Base-by-base conservation (phyloP, 2,329 filamentous ascomycete genomes). In the Sporothrix humicola region DNA sequence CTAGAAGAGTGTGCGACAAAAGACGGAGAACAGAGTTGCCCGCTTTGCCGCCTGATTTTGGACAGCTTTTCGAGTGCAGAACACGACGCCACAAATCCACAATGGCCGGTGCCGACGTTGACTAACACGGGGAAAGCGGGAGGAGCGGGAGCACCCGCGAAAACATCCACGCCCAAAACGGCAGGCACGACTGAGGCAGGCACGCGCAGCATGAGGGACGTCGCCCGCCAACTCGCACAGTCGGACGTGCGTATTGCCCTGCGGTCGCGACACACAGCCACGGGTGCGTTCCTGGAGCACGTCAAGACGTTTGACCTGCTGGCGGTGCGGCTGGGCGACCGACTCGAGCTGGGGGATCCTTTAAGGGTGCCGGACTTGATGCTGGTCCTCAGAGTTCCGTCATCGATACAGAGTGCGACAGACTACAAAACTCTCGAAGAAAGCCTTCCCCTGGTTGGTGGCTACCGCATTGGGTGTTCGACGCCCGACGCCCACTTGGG, bases 261-360 rank as follows among this genome's bases (percentile, higher is more conserved):
- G 13, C n/a, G 68, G 1, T 17, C 52, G 3, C 48, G 52, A 3
- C 68, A 70, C 20, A 42, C 23, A 7, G 68, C 52, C 5, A 71
- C 46, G 4, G 56, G 56, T 4, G 66, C 42, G 2, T n/a, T 12
- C 1, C n/a, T 70, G 4, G 8, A 50, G 7, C 5, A 9, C n/a
- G 68, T 66, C 46, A 17, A 52, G 5, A 50, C 66, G 58, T 63
- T 73, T 15, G 68, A 73, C 48, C 2, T 73, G 20, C 17, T 73
- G 31, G 26, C 20, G 6, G 20, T 73, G 8, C 66, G 68, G 8
- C 37, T 70, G 3, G 68, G 68, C 13, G 68, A 59, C 17, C 50
- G 52, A 5, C 54, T 59, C 12, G 52, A 70, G 20, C 52, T 58
- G 3, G 68, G 68, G 2, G 46, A 59, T 13, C 68, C 68, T 0